Evolutionary conservation across 768 basidiomycete species (phyloP).

Genomic region (Fomitopsis serialis): DNA sequence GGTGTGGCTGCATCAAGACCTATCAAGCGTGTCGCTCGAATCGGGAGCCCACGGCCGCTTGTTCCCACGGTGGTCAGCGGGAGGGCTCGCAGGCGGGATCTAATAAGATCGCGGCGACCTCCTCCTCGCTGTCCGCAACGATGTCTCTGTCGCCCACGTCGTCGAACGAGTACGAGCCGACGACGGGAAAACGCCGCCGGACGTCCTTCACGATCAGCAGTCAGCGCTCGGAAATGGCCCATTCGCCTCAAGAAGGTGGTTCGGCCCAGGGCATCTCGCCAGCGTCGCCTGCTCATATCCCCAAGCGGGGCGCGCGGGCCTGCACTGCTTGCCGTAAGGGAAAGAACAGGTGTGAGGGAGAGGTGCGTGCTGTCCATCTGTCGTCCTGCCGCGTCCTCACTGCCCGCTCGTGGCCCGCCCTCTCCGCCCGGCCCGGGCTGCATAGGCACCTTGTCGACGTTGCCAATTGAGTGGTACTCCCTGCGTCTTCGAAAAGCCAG

Average conservation of each 20-base stretch:
- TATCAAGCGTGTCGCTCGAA: background rate
- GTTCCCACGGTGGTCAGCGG: conserved; percentile 1
- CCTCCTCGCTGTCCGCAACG: conserved; percentile 1
- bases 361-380: conserved; percentile 43
- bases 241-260: conserved; percentile 11
- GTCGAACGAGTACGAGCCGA: conserved; percentile 20
- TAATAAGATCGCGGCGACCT: background rate
- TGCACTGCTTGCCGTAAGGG: conserved; percentile 88
- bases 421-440: conserved; percentile 70
- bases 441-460: conserved; percentile 82
- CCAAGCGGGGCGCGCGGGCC: conserved; percentile 85
- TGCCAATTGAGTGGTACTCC: conserved; percentile 77
- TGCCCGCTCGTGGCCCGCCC: conserved; percentile 52
- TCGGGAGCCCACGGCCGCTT: background rate
- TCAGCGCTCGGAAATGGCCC: conserved; percentile 12
- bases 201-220: conserved; percentile 14
- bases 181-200: conserved; percentile 20
- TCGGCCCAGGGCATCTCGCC: conserved; percentile 13
- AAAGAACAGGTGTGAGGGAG: conserved; percentile 92
- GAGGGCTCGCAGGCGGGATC: background rate
- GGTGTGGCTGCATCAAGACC: no score
- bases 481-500: conserved; percentile 88
- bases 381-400: conserved; percentile 31
- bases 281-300: conserved; percentile 52
- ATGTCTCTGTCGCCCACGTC: conserved; percentile 24